Base-by-base conservation (phyloP, 1,284 basidiomycete genomes). In the Heterobasidion irregulare region DNA sequence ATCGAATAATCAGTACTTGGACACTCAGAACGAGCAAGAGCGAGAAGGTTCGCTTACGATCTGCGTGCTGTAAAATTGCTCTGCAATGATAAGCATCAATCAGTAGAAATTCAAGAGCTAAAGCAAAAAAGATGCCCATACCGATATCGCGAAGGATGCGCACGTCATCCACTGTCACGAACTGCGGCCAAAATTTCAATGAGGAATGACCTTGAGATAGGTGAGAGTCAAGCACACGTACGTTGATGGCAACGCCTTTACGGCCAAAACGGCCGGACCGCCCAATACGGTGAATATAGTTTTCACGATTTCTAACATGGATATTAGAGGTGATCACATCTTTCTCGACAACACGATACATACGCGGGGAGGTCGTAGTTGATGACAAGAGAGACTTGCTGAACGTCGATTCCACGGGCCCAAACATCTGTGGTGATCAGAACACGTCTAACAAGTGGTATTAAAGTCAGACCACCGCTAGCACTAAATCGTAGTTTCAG, bases 381-480 rank as follows among this genome's bases (percentile, higher is more conserved):
- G 69, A 98, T 98, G 64, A 98, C 96, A 58, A 98, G 77, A 44
- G 94, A 97, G 49, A 99, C 97, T 73, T 98, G 95, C 67, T 98
- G 94, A 8, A 99, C 95, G 69, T 99, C 97, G 67, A 99, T 96
- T 64, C 97, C 97, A 66, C 97, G 88, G 33, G 97, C 95, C 95
- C 94, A 98, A 47, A 99, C 93, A 70, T 99, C 97, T 36, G 94
- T 97, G 9, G 94, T 97, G 65, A 98, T 98, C 56, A 98, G 78
- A 19, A 97, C 94, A 64, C 94, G 92, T 53, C 89, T 94, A 58
- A 53, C 58, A 61, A 7, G 59, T 38, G 47, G 34, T 56, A 59
- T 45, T 6, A 15, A 45, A 26, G 13, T 34, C 12, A 13, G 26
- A 26, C 26, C 0, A 26, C 26, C 26, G 26, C 10, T 2, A 34